These are phyloP conservation scores for Ophiostoma populinum DNA, from an alignment of 2,329 filamentous ascomycete species.

Conservation along the genomic window DNA sequence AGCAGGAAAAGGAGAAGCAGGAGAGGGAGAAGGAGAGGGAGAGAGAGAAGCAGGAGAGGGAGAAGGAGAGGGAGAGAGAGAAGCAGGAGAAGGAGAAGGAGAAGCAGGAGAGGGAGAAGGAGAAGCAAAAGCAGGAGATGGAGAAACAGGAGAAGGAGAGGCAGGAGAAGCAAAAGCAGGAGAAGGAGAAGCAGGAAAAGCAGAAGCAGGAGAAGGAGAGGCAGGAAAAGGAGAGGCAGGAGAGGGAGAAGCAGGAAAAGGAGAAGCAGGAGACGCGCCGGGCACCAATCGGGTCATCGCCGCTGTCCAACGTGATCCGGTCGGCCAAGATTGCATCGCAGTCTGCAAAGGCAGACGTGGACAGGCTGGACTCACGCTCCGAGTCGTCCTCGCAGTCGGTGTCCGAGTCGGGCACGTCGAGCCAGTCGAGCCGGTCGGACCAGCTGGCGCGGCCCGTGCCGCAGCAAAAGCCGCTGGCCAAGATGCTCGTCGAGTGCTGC, in stretches of 20 bases:
- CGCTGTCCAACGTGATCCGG: slow-evolving; percentile 11
- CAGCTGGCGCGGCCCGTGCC: too few relatives aligned
- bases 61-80: background rate
- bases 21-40: background rate
- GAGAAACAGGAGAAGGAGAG: background rate
- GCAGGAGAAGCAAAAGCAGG: background rate
- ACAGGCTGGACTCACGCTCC: background rate
- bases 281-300: slow-evolving; percentile 13
- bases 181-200: background rate
- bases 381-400: too few relatives aligned
- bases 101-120: background rate
- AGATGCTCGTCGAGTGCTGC: slow-evolving; percentile 50
- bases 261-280: slow-evolving; percentile 14
- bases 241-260: background rate
- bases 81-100: background rate
- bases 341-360: background rate
- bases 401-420: too few relatives aligned
- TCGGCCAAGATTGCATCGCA: slow-evolving; percentile 5
- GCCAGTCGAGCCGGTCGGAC: too few relatives aligned
- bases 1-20: background rate
- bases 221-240: background rate
- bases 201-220: background rate
- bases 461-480: slow-evolving; percentile 24
- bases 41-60: background rate
- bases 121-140: background rate